phyloP scores from a whole-genome alignment of 768 basidiomycete species.

The Mycena pura region DNA sequence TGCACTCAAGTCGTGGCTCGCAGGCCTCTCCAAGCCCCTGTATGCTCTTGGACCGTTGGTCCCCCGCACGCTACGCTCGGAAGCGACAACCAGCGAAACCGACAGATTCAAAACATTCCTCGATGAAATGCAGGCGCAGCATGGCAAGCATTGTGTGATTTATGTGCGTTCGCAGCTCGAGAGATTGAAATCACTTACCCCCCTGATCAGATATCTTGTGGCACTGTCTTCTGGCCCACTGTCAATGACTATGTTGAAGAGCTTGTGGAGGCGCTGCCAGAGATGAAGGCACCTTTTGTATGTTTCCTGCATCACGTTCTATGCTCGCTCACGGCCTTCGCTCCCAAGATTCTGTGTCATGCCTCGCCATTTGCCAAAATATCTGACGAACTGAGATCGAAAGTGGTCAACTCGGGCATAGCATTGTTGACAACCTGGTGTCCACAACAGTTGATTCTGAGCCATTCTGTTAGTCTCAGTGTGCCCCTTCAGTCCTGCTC shows the following conservation, averaged over 20 bases:
- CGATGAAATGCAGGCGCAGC: background rate
- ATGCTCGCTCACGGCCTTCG: background rate
- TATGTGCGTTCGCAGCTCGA: slow-evolving; percentile 16
- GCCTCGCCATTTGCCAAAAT: slow-evolving; percentile 26
- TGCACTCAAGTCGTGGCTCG: slow-evolving; percentile 23
- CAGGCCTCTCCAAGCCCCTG: slow-evolving; percentile 11
- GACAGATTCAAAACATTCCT: slow-evolving; percentile 21
- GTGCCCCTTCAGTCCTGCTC: background rate
- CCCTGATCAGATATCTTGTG: slow-evolving; percentile 6
- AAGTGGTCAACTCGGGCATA: slow-evolving; percentile 23
- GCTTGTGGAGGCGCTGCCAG: slow-evolving; percentile 23
- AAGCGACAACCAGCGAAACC: background rate
- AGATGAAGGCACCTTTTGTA: slow-evolving; percentile 27
- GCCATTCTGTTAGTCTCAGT: slow-evolving; percentile 28
- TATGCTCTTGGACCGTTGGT: slow-evolving; percentile 32
- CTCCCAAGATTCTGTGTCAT: slow-evolving; percentile 19
- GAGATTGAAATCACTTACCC: background rate
- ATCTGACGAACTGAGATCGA: slow-evolving; percentile 8
- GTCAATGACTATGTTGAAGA: slow-evolving; percentile 4
- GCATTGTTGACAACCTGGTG: slow-evolving; percentile 27
- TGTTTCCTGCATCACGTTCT: background rate
- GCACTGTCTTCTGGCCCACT: slow-evolving; percentile 25
- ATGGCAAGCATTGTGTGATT: slow-evolving; percentile 28
- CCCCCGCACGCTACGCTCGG: background rate
- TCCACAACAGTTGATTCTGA: slow-evolving; percentile 32